Conservation (phyloP, 2,329 filamentous ascomycete species). For the Neonectria hederae region DNA sequence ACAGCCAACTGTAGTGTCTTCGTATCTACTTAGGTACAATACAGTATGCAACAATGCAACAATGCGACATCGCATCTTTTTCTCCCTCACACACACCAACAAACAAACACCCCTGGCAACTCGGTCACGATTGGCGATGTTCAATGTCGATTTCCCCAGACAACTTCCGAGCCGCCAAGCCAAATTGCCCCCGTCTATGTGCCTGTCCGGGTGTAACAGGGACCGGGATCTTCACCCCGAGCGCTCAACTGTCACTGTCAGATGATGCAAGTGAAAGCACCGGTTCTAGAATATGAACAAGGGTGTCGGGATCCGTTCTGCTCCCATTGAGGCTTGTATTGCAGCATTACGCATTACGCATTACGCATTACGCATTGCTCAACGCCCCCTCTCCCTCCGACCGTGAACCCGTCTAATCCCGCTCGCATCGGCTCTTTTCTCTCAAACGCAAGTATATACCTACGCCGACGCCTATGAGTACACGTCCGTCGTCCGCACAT, state of each 20-base stretch:
- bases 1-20: not conserved
- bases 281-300: conserved; percentile 16
- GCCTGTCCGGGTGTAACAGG: conserved; percentile 26
- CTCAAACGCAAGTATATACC: conserved; percentile 9
- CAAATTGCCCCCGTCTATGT: conserved; percentile 3
- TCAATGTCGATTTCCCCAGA: conserved; percentile 22
- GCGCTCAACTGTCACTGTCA: conserved; percentile 18
- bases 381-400: not conserved
- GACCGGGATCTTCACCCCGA: conserved; percentile 13
- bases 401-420: conserved; percentile 20
- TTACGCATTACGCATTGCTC: not conserved
- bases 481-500: conserved; percentile 8
- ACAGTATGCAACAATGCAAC: not conserved
- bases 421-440: not conserved
- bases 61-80: conserved; percentile 17
- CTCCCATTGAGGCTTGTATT: conserved; percentile 7
- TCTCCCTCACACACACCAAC: not conserved
- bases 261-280: conserved; percentile 26
- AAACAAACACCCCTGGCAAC: not conserved
- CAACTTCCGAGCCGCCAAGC: conserved; percentile 8
- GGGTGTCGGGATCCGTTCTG: conserved; percentile 15
- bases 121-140: conserved; percentile 12
- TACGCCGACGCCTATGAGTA: not conserved
- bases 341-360: conserved; percentile 6
- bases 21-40: not conserved